A percentile compares a stretch with the other conserved stretches of the same genome.
These are phyloP conservation scores for Kazachstania martiniae DNA, from an alignment of 805 yeast genomes.

Conservation along the genomic window DNA sequence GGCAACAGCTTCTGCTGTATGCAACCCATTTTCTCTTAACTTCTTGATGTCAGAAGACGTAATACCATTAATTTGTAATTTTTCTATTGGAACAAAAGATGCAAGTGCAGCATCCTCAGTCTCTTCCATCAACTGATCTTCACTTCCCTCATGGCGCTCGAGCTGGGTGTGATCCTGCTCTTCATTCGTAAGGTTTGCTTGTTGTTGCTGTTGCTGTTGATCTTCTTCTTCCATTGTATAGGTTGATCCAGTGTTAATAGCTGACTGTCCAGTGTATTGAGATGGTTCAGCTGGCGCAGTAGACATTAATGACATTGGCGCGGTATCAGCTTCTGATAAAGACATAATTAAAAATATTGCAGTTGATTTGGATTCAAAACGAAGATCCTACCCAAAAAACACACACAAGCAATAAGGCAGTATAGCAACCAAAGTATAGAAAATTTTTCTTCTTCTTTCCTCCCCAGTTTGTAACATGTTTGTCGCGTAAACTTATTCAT, in stretches of 20 bases:
- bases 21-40: constrained; percentile 70
- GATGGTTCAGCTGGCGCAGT: constrained; percentile 18
- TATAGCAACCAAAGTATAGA: too few species aligned
- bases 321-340: constrained; percentile 2
- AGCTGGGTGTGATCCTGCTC: not conserved
- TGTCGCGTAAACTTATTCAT: too few species aligned
- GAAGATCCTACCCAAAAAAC: too few species aligned
- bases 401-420: too few species aligned
- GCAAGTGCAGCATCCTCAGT: constrained; percentile 40
- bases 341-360: too few species aligned
- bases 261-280: constrained; percentile 4
- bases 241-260: too few species aligned
- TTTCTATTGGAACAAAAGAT: constrained; percentile 27
- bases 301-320: constrained; percentile 12
- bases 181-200: not conserved
- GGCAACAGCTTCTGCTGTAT: constrained; percentile 88
- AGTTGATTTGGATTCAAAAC: too few species aligned
- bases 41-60: constrained; percentile 67
- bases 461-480: too few species aligned
- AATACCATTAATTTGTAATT: constrained; percentile 69
- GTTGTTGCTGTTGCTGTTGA: constrained; percentile 1
- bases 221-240: constrained; percentile 5
- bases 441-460: too few species aligned
- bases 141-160: constrained; percentile 3
- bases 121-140: constrained; percentile 23